Base-by-base conservation (phyloP, 495 filamentous ascomycete species). In the Melanomma pulvis-pyrius region DNA sequence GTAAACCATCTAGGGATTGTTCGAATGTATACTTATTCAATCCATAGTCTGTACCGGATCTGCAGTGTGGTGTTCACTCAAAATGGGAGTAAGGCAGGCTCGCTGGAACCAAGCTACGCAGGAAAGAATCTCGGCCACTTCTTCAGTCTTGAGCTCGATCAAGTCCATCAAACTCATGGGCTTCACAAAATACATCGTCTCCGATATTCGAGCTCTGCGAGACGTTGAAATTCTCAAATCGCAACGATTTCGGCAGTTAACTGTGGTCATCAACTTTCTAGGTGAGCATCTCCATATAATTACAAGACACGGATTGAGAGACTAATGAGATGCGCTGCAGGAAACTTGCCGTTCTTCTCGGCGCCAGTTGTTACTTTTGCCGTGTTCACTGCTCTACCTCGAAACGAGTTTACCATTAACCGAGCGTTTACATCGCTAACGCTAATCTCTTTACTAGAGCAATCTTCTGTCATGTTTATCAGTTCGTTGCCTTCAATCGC, bases 91-190 rank as follows among this genome's bases (percentile, higher is more conserved):
- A 48, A 8, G 46, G n/a, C 46, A 48, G n/a, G 46, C 46, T 17
- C 5, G 5, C 17, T 48, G 17, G 46, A 48, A 48, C n/a, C 15
- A 48, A 48, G 46, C 46, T 9, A 48, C 46, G 7, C 46, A 48
- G 46, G 46, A n/a, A 48, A 48, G 46, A 48, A 48, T 48, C 15
- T 9, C 46, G n/a, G 17, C 46, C 7, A 48, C 46, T 6, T 48
- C 46, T 19, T 48, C 22, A n/a, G 17, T 48, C 7, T 17, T 48
- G n/a, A 17, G 6, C 5, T 48, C 46, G 6, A 48, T 48, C 15
- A 48, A 48, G n/a, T 48, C 46, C n/a, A 48, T 48, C 5, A 48
- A 48, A 21, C 22, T 48, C 7, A 48, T 48, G 46, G 46, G 46
- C 22, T 48, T 24, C 46, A 21, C 22, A 24, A 48, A 48, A 24